Evolutionary conservation across 1,284 basidiomycete genomes (phyloP).

Genomic region (Spongiforma sp.): DNA sequence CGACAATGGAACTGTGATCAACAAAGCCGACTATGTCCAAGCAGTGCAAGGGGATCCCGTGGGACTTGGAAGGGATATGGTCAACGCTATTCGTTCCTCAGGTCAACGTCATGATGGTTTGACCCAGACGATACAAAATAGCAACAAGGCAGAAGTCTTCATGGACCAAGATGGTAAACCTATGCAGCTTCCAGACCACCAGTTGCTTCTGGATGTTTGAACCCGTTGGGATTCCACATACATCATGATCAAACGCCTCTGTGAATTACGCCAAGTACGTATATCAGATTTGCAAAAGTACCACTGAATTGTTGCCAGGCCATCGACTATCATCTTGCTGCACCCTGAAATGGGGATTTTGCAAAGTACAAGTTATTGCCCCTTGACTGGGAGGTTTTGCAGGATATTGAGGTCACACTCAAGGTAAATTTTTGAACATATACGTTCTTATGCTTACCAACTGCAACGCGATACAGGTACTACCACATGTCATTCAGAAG

Average conservation of each 20-base stretch:
- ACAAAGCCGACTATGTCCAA: background rate
- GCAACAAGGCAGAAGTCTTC: background rate
- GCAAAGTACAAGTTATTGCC: background rate
- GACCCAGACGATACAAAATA: background rate
- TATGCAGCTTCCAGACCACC: background rate
- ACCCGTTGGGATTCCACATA: background rate
- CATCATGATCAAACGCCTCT: background rate
- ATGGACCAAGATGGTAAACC: background rate
- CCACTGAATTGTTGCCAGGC: background rate
- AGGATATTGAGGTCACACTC: background rate
- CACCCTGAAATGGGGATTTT: background rate
- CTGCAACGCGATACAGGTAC: background rate
- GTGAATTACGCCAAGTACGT: background rate
- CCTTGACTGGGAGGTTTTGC: background rate
- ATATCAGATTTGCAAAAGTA: background rate
- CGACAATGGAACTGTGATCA: background rate
- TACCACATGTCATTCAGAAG: background rate
- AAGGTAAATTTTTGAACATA: background rate
- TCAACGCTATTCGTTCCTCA: background rate
- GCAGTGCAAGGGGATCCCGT: background rate
- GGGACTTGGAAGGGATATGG: background rate
- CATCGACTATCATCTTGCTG: background rate
- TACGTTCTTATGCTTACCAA: background rate
- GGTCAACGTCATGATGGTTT: background rate
- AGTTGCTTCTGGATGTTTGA: background rate